Base-by-base conservation (phyloP, 2,329 filamentous ascomycete species). In the Colletotrichum truncatum region DNA sequence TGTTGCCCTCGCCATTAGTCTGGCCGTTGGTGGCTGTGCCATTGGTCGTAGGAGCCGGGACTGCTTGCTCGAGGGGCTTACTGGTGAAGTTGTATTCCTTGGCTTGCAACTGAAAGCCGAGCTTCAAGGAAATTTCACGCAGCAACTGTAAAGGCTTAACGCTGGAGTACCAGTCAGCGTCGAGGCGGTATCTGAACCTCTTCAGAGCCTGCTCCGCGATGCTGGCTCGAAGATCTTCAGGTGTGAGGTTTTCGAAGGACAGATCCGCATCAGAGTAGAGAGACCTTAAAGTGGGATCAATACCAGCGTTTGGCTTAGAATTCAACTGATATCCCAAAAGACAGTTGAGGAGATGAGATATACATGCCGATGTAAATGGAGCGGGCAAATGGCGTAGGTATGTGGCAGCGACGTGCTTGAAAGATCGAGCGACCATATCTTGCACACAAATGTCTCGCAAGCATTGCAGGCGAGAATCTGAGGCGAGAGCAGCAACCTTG, bases 351-450 rank as follows among this genome's bases (percentile, higher is more conserved):
- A 99, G 84, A 76, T 99, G 96, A 6, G 94, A 85, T 66, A 95
- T 82, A 76, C 92, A 95, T 65, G 92, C 84, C 51, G 93, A 86
- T n/a, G 91, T 89, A 68, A 98, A 90, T 12, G 93, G 89, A 68
- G 91, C 85, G 21, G 96, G 93, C 18, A 98, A 80, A 68, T 92
- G 88, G 69, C 91, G 90, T 67, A 99, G 84, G 76, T 97, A 92
- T 71, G 87, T 87, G 76, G 93, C 90, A 62, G 91, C 87, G 68
- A 96, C 84, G 79, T 99, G 95, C 87, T 99, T 99, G 86, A 98
- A 98, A 5, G 92, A 90, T 82, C 96, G 90, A n/a, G 93, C 87
- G 69, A 98, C 87, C 91, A 98, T 98, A 78, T 99, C 96, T 75
- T 97, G 95, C 41, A 93, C 79, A 67, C 91, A 87, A 36, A 99